Evolutionary conservation across 768 basidiomycete species (phyloP).

Genomic region (Rhodotorula toruloides): DNA sequence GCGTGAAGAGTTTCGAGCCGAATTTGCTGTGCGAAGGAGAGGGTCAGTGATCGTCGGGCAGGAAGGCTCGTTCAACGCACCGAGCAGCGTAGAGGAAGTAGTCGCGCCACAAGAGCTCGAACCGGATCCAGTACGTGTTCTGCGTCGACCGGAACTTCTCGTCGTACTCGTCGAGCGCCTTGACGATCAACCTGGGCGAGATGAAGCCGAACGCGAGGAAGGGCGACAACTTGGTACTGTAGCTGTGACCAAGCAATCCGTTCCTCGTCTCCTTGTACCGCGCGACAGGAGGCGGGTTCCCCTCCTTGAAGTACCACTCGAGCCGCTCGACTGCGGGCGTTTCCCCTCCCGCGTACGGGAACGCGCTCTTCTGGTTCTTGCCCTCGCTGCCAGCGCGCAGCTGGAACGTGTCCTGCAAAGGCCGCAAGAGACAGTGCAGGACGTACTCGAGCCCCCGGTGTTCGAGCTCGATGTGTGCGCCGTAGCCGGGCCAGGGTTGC

Average conservation of each 20-base stretch:
- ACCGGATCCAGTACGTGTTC: conserved; percentile 48
- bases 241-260: conserved; percentile 49
- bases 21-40: conserved; percentile 38
- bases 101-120: conserved; percentile 51
- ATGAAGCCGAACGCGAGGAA: conserved; percentile 48
- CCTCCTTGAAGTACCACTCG: conserved; percentile 45
- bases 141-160: conserved; percentile 44
- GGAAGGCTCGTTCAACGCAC: too few relatives aligned
- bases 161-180: conserved; percentile 35
- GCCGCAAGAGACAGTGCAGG: conserved; percentile 39
- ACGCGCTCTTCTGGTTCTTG: conserved; percentile 41
- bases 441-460: conserved; percentile 21
- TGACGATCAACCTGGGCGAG: conserved; percentile 38
- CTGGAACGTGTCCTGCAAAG: conserved; percentile 41
- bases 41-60: too few relatives aligned
- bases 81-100: conserved; percentile 48
- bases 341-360: conserved; percentile 48
- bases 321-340: conserved; percentile 44
- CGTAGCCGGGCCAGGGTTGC: conserved; percentile 33
- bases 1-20: conserved; percentile 47
- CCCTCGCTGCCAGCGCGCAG: conserved; percentile 34
- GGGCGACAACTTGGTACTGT: conserved; percentile 50
- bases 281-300: conserved; percentile 34
- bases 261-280: conserved; percentile 50
- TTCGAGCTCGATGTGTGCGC: conserved; percentile 5